These are phyloP conservation scores for Inga laurina DNA, from an alignment of 306 rosid genomes.

Conservation along the genomic window DNA sequence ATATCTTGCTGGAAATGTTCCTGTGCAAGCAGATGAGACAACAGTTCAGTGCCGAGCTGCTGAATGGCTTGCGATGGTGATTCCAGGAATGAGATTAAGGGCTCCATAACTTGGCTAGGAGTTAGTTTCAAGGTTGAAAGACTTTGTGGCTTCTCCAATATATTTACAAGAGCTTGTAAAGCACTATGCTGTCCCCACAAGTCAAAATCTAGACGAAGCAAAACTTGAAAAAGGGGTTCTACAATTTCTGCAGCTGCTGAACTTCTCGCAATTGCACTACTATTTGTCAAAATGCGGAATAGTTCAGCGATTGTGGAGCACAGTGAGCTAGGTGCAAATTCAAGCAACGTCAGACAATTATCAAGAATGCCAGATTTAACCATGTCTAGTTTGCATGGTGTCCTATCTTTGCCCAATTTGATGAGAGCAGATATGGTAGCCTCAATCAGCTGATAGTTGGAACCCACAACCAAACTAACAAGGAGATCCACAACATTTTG, in stretches of 20 bases:
- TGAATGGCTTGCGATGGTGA: conserved; percentile 95
- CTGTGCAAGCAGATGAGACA: conserved; percentile 95
- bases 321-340: conserved; percentile 78
- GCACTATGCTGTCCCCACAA: conserved; percentile 99
- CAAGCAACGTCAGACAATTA: conserved; percentile 77
- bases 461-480: conserved; percentile 81
- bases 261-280: conserved; percentile 90
- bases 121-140: conserved; percentile 87
- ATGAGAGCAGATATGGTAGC: conserved; percentile 78
- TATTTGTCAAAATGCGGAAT: conserved; percentile 90
- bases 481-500: conserved; percentile 77
- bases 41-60: conserved; percentile 96
- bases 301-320: conserved; percentile 94
- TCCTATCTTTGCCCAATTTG: conserved; percentile 91
- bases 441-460: conserved; percentile 74
- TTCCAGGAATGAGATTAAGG: conserved; percentile 86
- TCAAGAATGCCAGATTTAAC: conserved; percentile 79
- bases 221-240: conserved; percentile 93
- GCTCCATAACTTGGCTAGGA: conserved; percentile 94
- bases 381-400: conserved; percentile 80
- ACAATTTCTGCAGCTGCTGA: conserved; percentile 83
- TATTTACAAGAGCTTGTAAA: conserved; percentile 96
- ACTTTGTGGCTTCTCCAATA: conserved; percentile 97
- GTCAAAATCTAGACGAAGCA: conserved; percentile 78
- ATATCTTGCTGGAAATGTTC: conserved; percentile 98